phyloP scores from a whole-genome alignment of 2,329 filamentous ascomycete species.

The Xylariaceae sp. region DNA sequence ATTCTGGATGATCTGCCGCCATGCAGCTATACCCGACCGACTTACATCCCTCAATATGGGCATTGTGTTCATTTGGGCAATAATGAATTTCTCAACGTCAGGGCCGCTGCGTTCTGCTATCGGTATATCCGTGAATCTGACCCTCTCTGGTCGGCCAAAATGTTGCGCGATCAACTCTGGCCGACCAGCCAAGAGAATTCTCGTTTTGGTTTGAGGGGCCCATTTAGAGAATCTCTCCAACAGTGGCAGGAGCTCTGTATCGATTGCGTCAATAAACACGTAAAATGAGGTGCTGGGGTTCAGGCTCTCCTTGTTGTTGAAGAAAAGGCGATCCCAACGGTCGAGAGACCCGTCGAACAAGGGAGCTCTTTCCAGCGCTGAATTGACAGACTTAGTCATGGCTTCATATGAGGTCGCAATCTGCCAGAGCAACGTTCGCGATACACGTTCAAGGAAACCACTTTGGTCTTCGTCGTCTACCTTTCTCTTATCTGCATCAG shows the following conservation, averaged over 20 bases:
- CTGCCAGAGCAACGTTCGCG: constrained; percentile 31
- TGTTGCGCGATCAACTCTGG: constrained; percentile 18
- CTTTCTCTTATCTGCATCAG: constrained; percentile 29
- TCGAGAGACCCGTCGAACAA: constrained; percentile 28
- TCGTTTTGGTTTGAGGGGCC: constrained; percentile 18
- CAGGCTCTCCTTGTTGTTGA: constrained; percentile 29
- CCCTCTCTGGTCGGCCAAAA: constrained; percentile 8
- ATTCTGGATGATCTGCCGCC: constrained; percentile 29
- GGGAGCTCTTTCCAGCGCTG: constrained; percentile 22
- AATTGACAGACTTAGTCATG: constrained; percentile 30
- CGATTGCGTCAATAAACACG: constrained; percentile 30
- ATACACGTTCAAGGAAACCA: constrained; percentile 20
- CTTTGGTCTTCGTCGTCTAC: constrained; percentile 25
- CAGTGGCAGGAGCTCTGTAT: constrained; percentile 22
- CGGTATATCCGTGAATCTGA: constrained; percentile 20
- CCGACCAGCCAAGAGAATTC: constrained; percentile 27
- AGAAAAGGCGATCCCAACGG: constrained; percentile 30
- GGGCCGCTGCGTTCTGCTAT: constrained; percentile 24
- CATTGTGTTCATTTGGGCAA: constrained; percentile 29
- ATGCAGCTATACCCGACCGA: constrained; percentile 27
- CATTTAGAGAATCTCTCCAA: constrained; percentile 22
- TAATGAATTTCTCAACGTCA: constrained; percentile 31
- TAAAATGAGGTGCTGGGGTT: constrained; percentile 31
- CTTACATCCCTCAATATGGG: constrained; percentile 26
- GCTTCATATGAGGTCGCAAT: constrained; percentile 30